phyloP scores from a whole-genome alignment of 176 grass and related monocot genomes.

The Olyra latifolia region DNA sequence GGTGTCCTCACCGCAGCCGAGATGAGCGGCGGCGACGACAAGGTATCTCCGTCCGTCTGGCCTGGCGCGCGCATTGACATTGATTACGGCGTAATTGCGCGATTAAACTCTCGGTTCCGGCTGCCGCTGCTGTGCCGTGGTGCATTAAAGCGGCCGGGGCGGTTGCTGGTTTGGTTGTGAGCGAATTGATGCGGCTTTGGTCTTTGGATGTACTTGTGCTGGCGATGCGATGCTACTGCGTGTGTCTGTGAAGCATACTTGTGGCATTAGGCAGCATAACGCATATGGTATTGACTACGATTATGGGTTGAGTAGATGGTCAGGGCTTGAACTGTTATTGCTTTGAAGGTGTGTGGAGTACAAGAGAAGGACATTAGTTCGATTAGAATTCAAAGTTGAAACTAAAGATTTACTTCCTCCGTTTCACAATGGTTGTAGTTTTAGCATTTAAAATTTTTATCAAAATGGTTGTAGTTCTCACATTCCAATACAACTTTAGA shows the following conservation, averaged over 20 bases:
- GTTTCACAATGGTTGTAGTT: no score
- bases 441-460: no score
- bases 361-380: not conserved
- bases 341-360: not conserved
- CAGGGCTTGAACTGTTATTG: not conserved
- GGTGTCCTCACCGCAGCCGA: constrained; percentile 26
- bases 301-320: not conserved
- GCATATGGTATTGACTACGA: not conserved
- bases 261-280: not conserved
- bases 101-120: not conserved
- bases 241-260: not conserved
- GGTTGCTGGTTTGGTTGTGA: constrained; percentile 22
- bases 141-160: constrained; percentile 3
- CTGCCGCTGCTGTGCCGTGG: not conserved
- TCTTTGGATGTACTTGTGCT: not conserved
- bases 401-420: not conserved
- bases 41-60: constrained; percentile 21
- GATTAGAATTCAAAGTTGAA: not conserved
- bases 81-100: constrained; percentile 4
- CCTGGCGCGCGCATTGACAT: constrained; percentile 7
- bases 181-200: constrained; percentile 26
- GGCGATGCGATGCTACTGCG: constrained; percentile 11
- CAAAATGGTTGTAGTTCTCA: no score
- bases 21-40: constrained; percentile 53
- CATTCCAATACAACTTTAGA: no score